Conservation (phyloP, 2,329 filamentous ascomycete species). For the Colletotrichum godetiae region DNA sequence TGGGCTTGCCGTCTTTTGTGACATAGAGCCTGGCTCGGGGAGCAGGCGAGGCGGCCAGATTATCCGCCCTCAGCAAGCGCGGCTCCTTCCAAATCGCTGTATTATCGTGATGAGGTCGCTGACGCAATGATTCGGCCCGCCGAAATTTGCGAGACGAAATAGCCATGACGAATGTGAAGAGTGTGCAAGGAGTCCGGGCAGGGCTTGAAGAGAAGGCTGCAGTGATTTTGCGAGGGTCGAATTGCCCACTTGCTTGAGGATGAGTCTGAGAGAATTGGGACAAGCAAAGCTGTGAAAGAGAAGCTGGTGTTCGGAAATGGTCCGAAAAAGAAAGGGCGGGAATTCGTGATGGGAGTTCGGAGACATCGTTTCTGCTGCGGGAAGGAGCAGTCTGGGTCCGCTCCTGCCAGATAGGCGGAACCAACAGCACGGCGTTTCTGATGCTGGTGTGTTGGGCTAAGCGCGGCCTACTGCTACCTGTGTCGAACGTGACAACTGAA, state of each 20-base stretch:
- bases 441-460: not conserved
- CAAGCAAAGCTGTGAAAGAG: too few species aligned
- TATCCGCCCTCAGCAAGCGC: constrained; percentile 15
- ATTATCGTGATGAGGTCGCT: not conserved
- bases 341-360: not conserved
- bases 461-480: not conserved
- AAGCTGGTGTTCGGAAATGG: not conserved
- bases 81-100: constrained; percentile 21
- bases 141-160: not conserved
- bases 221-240: not conserved
- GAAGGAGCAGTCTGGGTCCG: constrained; percentile 10
- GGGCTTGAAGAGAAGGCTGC: not conserved
- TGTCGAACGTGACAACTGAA: constrained; percentile 13
- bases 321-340: not conserved
- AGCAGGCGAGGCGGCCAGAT: constrained; percentile 2
- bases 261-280: too few species aligned
- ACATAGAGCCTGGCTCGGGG: constrained; percentile 3
- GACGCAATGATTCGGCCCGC: not conserved
- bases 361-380: not conserved
- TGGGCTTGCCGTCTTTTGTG: constrained; percentile 22
- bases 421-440: not conserved
- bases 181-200: not conserved
- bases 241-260: too few species aligned
- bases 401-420: constrained; percentile 9
- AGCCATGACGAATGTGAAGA: not conserved